Evolutionary conservation across 768 basidiomycete genomes (phyloP), one percentile per base, ranked within the genome.

Genomic region (Leccinum variicolor): DNA sequence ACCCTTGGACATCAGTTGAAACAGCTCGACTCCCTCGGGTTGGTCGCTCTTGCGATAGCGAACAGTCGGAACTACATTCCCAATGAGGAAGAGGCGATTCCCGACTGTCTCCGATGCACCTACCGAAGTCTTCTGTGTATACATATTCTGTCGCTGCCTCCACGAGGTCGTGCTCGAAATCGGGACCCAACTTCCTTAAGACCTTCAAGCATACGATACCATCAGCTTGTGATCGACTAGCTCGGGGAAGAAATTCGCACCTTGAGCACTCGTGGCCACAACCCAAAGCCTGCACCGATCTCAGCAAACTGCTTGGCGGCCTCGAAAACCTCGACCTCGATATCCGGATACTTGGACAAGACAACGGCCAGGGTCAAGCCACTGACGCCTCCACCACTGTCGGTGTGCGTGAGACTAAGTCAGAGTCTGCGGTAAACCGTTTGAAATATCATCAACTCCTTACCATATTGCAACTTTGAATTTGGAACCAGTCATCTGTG

Each of bases 41-140:
- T 83, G 79, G 64, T 89, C 86, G 57, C 84, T 81, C 68, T 84
- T 86, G 51, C 88, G 78, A 60, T 82, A 83, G 48, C 72, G 73
- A 56, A 89, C 80, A 7, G 79, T 63, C 1, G 78, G 69, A 11
- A 81, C 87, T 89, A 52, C 4, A 55, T 2, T 10, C n/a, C 4
- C 46, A 41, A 48, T 66, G 23, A 55, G 53, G 23, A 26, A 25
- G 23, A 8, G 6, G 4, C 9, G 23, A 13, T 39, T 13, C 4
- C 10, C 7, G 6, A 31, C 29, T 23, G 28, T 19, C 36, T 26
- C 13, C 10, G 50, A 19, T 48, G 8, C 13, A 50, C 67, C 23
- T 45, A 72, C 70, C 59, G 17, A 61, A 62, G 19, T 61, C 56
- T 50, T 69, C 68, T 9, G 68, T 69, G 9, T 17, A 28, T 9